Base-by-base conservation (phyloP, 768 basidiomycete species). In the Pluteus cervinus region DNA sequence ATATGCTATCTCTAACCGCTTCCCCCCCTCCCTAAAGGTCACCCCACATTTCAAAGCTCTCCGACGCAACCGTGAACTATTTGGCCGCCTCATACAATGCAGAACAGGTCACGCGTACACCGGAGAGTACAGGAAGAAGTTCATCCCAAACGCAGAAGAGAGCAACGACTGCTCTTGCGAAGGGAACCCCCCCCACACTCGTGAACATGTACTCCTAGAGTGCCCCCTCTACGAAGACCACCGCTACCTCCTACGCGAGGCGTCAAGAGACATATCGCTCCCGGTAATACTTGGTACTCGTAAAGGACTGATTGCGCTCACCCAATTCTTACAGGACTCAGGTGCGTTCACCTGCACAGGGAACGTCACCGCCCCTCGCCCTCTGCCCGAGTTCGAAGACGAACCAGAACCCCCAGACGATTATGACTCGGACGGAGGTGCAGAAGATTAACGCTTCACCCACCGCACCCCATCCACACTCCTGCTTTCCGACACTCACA, bases 71-170 rank as follows among this genome's bases (percentile, higher is more conserved):
- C 42, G 49, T 14, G 51, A 55, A 31, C n/a, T 57, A 1, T 54
- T 50, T 23, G 56, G 56, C 14, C 28, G 52, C 10, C 21, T 55
- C 1, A 33, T 48, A 1, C 58, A 56, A 32, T 50, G 42, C 43
- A 39, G 49, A 5, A 58, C 49, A 9, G 53, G 56, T 4, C 59
- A 60, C 30, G 44, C 29, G 10, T 52, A 48, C 39, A 49, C 44
- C 4, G 56, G 60, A 24, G 50, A 55, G 43, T 62, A 56, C 40
- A 49, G 52, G 29, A 34, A 18, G 2, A 8, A 33, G 14, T 54
- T 55, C 33, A 31, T 47, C 16, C 47, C 34, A 2, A 15, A 15
- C 15, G 43, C 51, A 34, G 34, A 38, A 39, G 34, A 41, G 31
- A 29, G 34, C 5, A 26, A 22, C 15, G 34, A 28, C 29, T 60